A percentile compares a stretch with the other conserved stretches of the same genome.
phyloP scores from a whole-genome alignment of 495 filamentous ascomycete species.

The Neurospora sp. region DNA sequence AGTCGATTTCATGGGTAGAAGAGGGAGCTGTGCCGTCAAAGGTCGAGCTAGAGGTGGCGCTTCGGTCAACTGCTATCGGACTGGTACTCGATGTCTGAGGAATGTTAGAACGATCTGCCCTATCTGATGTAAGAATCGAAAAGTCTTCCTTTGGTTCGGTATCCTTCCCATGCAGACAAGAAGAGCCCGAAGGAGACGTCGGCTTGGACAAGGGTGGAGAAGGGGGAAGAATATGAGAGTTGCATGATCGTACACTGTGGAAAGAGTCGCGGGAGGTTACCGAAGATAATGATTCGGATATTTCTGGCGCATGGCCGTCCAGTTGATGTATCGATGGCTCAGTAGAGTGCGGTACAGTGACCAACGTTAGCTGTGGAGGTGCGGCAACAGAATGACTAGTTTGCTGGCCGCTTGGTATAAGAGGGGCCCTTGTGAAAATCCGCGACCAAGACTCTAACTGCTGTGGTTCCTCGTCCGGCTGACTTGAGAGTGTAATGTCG shows the following conservation, averaged over 20 bases:
- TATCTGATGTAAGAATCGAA: constrained; percentile 27
- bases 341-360: constrained; percentile 23
- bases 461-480: neutral
- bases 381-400: constrained; percentile 26
- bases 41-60: constrained; percentile 1
- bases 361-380: constrained; percentile 23
- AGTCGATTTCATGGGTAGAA: constrained; percentile 7
- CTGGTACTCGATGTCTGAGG: constrained; percentile 8
- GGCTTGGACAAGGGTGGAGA: constrained; percentile 37
- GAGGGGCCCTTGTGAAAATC: neutral
- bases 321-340: neutral
- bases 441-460: neutral
- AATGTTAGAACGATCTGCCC: constrained; percentile 31
- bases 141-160: constrained; percentile 2
- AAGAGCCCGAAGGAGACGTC: constrained; percentile 28
- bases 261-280: constrained; percentile 31
- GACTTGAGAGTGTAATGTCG: neutral
- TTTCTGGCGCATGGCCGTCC: constrained; percentile 3
- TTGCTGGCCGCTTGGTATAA: constrained; percentile 14
- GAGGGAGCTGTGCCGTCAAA: constrained; percentile 4
- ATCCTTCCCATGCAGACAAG: constrained; percentile 23
- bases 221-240: constrained; percentile 38
- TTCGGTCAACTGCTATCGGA: neutral
- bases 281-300: constrained; percentile 17
- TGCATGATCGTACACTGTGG: constrained; percentile 50